Percentiles rank a stretch among this genome's conserved stretches.
Evolutionary conservation across 2,329 filamentous ascomycete species (phyloP).

Genomic region (Colletotrichum cordylinicola): DNA sequence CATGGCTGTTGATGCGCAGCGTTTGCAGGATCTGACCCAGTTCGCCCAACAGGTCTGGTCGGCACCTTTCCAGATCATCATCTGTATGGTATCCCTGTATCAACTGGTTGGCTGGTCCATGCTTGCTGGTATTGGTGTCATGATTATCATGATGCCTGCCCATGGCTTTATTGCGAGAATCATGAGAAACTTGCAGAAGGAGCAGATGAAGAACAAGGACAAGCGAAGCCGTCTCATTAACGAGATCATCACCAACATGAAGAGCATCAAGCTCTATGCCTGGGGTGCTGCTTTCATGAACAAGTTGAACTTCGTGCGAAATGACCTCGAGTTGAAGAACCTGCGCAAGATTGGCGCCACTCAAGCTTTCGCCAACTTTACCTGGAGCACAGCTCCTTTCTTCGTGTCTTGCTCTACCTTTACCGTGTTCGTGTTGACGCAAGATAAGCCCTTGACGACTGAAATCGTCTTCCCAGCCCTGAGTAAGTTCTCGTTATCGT

Average conservation of each 20-base stretch:
- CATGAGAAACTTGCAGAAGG: constrained; percentile 94
- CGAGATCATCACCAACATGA: constrained; percentile 99
- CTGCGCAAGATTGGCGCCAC: constrained; percentile 94
- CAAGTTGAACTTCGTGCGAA: constrained; percentile 93
- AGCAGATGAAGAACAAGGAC: constrained; percentile 99
- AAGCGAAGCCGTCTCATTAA: constrained; percentile 91
- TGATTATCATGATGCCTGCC: constrained; percentile 97
- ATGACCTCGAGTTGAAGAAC: constrained; percentile 94
- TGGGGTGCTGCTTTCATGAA: constrained; percentile 98
- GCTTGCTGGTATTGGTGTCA: constrained; percentile 92
- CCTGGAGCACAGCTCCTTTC: constrained; percentile 97
- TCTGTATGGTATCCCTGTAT: constrained; percentile 96
- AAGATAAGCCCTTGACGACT: constrained; percentile 81
- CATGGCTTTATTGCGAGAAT: constrained; percentile 91
- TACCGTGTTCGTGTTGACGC: constrained; percentile 88
- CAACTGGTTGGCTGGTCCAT: constrained; percentile 94
- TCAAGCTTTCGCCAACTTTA: constrained; percentile 95
- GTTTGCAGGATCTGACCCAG: constrained; percentile 92
- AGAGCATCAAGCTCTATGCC: constrained; percentile 98
- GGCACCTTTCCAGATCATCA: constrained; percentile 91
- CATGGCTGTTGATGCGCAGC: constrained; percentile 98
- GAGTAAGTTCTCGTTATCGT: constrained; percentile 24
- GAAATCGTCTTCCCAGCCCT: constrained; percentile 94
- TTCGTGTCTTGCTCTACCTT: constrained; percentile 97
- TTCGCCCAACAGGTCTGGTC: constrained; percentile 97